phyloP scores from a whole-genome alignment of 768 basidiomycete genomes.

The Pulveroboletus sp. region DNA sequence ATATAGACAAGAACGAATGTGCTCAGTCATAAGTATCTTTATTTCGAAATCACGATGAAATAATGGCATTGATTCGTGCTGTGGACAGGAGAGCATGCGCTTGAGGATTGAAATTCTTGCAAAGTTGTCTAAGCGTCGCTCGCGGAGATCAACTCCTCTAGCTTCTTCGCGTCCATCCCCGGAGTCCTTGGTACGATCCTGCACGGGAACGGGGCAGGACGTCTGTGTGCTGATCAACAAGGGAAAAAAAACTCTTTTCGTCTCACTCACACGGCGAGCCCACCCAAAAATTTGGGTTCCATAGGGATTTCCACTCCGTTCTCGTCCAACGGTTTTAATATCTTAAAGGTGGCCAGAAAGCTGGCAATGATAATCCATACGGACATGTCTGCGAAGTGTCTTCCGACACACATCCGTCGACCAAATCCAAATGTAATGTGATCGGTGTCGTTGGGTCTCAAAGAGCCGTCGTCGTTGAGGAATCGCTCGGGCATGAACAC shows the following conservation, averaged over 20 bases:
- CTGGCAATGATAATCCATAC: constrained; percentile 1
- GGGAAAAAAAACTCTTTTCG: neutral
- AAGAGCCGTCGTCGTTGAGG: constrained; percentile 1
- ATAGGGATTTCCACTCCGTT: constrained; percentile 2
- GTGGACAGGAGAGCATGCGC: no score
- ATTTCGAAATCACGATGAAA: no score
- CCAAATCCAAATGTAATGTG: constrained; percentile 23
- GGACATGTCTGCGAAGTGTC: constrained; percentile 15
- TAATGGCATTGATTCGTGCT: no score
- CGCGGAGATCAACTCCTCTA: constrained; percentile 1
- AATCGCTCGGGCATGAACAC: constrained; percentile 7
- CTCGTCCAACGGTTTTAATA: constrained; percentile 1
- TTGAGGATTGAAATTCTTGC: no score
- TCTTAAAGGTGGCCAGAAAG: constrained; percentile 4
- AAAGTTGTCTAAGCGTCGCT: neutral
- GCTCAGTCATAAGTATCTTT: no score
- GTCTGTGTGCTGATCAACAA: neutral
- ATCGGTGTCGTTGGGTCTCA: neutral
- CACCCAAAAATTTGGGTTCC: constrained; percentile 8
- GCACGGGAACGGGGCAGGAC: constrained; percentile 4
- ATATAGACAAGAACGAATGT: no score
- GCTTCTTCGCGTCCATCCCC: neutral
- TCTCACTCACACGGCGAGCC: constrained; percentile 1
- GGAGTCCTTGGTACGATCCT: constrained; percentile 2
- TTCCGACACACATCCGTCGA: constrained; percentile 20